Evolutionary conservation across 495 filamentous ascomycete genomes (phyloP), one percentile per base, ranked within the genome.

Genomic region (Penicillium lagena): DNA sequence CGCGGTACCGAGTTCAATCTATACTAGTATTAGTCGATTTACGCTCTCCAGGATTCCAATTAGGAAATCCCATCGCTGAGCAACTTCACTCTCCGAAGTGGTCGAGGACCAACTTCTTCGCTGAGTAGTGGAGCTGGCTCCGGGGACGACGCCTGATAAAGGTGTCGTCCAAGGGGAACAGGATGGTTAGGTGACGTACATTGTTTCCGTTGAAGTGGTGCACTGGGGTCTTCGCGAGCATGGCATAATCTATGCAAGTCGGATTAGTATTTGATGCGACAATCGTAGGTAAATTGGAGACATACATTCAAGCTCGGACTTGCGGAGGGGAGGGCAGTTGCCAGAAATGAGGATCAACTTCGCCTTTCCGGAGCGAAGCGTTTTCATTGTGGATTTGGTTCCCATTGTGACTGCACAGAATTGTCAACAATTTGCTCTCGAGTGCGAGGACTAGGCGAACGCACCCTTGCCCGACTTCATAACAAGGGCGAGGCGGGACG

Each of bases 131-230:
- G 45, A 60, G 58, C 58, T 60, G 58, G 27, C 50, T 43, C 35
- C 32, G 32, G 32, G 32, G 7, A 12, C 10, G 32, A 34, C 9
- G 7, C 32, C n/a, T 34, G 32, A 22, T 22, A 22, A 4, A 4
- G 22, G 6, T 22, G 6, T 22, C 22, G 22, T 22, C 22, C 22
- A 22, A 22, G 22, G 22, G 22, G 4, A 4, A 4, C 22, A 6
- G 38, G 45, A 22, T 27, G 11, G 39, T 39, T 33, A 34, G 22
- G 31, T 22, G 42, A 59, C 91, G 85, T 84, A 97, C 93, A 82
- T 96, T 98, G 82, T 93, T 95, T 47, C 93, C 93, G 59, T 79
- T 80, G 77, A 95, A 98, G 78, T 98, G 93, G 78, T 97, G 93
- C 57, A 97, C 91, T 42, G 87, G 81, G 60, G 85, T 87, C 79